Conservation (phyloP, 208 protist species). For the Leishmania gerbilli region DNA sequence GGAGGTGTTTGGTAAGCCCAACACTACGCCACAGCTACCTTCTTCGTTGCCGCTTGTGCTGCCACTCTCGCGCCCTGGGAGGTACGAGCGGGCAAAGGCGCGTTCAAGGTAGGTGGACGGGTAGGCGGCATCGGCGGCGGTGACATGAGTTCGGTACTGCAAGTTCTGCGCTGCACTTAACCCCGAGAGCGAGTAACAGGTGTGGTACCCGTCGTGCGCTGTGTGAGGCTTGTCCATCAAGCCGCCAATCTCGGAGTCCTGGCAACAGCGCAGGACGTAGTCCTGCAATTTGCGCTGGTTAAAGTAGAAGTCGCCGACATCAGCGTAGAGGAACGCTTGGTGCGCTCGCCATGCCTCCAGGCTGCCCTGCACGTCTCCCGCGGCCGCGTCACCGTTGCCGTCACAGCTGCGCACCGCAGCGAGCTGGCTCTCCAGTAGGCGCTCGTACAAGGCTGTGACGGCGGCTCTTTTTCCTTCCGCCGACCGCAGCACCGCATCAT, state of each 20-base stretch:
- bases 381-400: not conserved
- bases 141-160: conserved; percentile 48
- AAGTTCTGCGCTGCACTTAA: conserved; percentile 80
- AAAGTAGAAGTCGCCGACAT: conserved; percentile 72
- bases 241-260: conserved; percentile 60
- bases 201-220: conserved; percentile 88
- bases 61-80: conserved; percentile 33
- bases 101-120: conserved; percentile 32
- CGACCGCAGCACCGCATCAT: conserved; percentile 20
- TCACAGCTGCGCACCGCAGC: not conserved
- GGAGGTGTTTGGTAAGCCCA: conserved; percentile 20
- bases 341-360: conserved; percentile 4
- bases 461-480: conserved; percentile 1
- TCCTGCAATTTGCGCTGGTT: conserved; percentile 78
- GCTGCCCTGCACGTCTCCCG: not conserved
- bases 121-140: conserved; percentile 4
- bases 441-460: conserved; percentile 15
- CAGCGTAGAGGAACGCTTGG: conserved; percentile 40
- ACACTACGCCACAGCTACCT: conserved; percentile 52
- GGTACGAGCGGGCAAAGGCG: conserved; percentile 46
- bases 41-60: not conserved
- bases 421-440: not conserved
- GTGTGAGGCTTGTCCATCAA: conserved; percentile 87
- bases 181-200: conserved; percentile 89
- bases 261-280: conserved; percentile 84